These are phyloP conservation scores for Sphaerulina populicola DNA, from an alignment of 2,329 filamentous ascomycete species.

Conservation along the genomic window DNA sequence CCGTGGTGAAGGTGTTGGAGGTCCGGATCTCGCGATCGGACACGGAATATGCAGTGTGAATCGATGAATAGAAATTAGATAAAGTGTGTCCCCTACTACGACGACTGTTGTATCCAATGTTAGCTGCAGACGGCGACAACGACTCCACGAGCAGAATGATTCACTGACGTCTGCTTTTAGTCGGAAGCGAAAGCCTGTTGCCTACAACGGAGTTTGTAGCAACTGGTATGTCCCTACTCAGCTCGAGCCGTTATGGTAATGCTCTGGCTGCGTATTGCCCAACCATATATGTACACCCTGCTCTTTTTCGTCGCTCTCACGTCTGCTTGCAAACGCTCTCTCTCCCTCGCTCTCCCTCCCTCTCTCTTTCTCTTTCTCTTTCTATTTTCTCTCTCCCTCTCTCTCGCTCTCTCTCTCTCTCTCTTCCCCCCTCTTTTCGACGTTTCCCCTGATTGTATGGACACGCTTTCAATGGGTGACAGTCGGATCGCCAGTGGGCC, in stretches of 20 bases:
- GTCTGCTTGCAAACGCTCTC: neutral
- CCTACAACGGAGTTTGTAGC: slow-evolving; percentile 12
- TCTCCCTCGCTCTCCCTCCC: no score
- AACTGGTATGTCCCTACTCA: slow-evolving; percentile 7
- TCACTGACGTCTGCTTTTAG: slow-evolving; percentile 13
- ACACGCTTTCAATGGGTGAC: slow-evolving; percentile 5
- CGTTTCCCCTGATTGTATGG: neutral
- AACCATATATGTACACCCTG: slow-evolving; percentile 20
- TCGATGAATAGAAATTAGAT: slow-evolving; percentile 12
- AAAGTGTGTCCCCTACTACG: slow-evolving; percentile 8
- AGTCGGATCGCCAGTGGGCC: slow-evolving; percentile 5
- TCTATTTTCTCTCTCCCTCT: no score
- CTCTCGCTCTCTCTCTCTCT: slow-evolving; percentile 1
- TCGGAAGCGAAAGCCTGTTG: neutral
- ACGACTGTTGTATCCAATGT: slow-evolving; percentile 8
- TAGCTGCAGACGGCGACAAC: neutral
- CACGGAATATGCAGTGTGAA: slow-evolving; percentile 1
- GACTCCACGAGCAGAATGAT: neutral
- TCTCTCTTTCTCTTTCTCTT: no score
- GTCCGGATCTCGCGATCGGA: slow-evolving; percentile 23
- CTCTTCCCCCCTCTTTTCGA: neutral
- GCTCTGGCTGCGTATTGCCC: slow-evolving; percentile 7
- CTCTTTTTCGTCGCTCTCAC: slow-evolving; percentile 12
- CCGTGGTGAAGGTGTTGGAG: slow-evolving; percentile 56
- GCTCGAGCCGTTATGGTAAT: slow-evolving; percentile 9